These are phyloP conservation scores for Ceratocystis alfenasii DNA, from an alignment of 2,329 filamentous ascomycete species.

Conservation along the genomic window DNA sequence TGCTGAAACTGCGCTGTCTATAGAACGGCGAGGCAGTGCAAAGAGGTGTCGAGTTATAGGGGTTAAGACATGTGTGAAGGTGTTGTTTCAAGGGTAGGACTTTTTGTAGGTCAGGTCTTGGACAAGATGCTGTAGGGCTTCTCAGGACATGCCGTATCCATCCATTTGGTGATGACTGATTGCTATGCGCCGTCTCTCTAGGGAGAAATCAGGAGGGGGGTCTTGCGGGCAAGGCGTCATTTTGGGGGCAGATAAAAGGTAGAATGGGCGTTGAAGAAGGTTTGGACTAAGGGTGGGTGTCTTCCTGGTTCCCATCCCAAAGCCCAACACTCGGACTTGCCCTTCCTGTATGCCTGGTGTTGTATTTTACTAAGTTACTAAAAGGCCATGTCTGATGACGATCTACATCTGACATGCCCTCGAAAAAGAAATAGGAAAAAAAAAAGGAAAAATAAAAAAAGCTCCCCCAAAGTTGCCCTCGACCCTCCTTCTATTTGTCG, in stretches of 20 bases:
- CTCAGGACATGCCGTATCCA: neutral
- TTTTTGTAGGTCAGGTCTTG: neutral
- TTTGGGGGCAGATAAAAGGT: neutral
- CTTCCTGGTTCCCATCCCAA: neutral
- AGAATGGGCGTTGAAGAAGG: neutral
- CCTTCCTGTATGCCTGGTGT: neutral
- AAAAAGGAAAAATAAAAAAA: neutral
- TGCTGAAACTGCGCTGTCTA: constrained; percentile 5
- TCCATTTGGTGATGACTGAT: too few relatives aligned
- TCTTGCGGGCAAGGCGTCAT: neutral
- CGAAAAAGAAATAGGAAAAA: neutral
- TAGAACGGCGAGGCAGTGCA: constrained; percentile 14
- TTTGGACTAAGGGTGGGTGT: neutral
- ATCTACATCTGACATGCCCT: neutral
- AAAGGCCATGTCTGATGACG: constrained; percentile 1
- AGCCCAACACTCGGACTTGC: neutral
- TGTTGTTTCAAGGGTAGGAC: constrained; percentile 4
- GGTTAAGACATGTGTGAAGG: neutral
- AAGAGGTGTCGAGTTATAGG: neutral
- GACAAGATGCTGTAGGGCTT: neutral
- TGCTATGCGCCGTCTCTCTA: neutral
- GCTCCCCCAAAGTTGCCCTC: too few relatives aligned
- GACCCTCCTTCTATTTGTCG: neutral
- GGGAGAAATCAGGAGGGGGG: neutral
- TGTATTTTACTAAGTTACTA: neutral